Base-by-base conservation (phyloP, 176 grass and related monocot genomes). In the Dactylis glomerata region DNA sequence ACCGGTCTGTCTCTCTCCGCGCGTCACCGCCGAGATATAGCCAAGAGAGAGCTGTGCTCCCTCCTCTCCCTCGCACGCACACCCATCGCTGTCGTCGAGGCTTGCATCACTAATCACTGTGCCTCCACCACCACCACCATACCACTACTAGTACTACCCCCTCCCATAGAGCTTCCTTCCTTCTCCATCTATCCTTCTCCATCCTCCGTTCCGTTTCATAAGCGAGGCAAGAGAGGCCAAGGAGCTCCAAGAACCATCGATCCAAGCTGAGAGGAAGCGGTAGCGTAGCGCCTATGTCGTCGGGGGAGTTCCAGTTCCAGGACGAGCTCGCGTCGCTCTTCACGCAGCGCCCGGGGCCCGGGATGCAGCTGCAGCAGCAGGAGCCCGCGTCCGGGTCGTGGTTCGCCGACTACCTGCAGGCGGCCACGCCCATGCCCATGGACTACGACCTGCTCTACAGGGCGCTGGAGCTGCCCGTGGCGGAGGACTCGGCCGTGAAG, bases 271-370 rank as follows among this genome's bases (percentile, higher is more conserved):
- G 16, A 65, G 41, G 8, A 13, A 9, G 28, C 50, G 7, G 7
- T 45, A 26, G 10, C 3, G 0, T 34, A 71, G 45, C 15, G 31
- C 40, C 32, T 56, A 90, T 89, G 34, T 68, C 42, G 84, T 86
- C 84, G 36, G 84, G 88, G 5, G 86, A 92, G 15, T 89, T 78
- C 69, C 61, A 82, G 56, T 90, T 89, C 78, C 88, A 90, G 2
- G 96, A 98, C 49, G 92, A 94, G 62, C 91, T 95, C 46, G 77
- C 89, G 27, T 86, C 89, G 67, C 74, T 98, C 66, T 90, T 98
- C 89, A 77, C 83, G 41, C 86, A 89, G 77, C 89, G 74, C 30
- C 83, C 79, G 9, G 41, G 57, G 7, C 30, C 62, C 20, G 50
- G 72, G 84, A 65, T 45, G 64, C 63, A 30, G 34, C 30, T 75